Evolutionary conservation across 176 grass and related monocot genomes (phyloP).

Genomic region (Phoenix dactylifera): DNA sequence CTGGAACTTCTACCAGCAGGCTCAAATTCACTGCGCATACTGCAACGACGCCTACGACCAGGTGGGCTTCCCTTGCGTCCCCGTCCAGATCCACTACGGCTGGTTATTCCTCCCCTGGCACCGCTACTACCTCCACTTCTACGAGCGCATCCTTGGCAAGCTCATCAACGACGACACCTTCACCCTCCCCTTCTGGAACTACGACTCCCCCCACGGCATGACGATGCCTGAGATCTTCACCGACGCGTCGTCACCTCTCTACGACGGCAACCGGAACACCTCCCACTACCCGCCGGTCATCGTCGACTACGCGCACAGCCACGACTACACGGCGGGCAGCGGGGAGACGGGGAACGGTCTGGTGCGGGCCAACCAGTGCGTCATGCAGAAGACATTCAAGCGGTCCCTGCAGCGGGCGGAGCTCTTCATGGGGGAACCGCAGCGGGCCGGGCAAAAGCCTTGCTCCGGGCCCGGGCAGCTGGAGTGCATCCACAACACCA

Average conservation of each 20-base stretch:
- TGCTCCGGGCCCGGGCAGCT: background rate
- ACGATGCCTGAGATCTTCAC: too few relatives aligned
- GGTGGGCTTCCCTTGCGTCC: background rate
- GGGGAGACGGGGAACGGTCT: background rate
- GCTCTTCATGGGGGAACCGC: conserved; percentile 15
- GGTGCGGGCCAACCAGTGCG: background rate
- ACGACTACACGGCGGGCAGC: background rate
- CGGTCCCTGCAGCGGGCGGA: conserved; percentile 2
- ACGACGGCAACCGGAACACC: background rate
- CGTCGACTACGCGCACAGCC: conserved; percentile 16
- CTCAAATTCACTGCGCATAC: conserved; percentile 6
- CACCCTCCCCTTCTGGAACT: conserved; percentile 2
- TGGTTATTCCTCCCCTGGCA: conserved; percentile 13
- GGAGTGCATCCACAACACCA: conserved; percentile 9
- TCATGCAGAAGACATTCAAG: conserved; percentile 5
- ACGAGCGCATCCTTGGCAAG: conserved; percentile 14
- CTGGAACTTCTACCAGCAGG: conserved; percentile 9
- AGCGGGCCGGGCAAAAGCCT: background rate
- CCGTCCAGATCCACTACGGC: conserved; percentile 3
- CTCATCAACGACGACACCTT: conserved; percentile 14
- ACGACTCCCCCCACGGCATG: too few relatives aligned
- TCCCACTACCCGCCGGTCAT: conserved; percentile 1
- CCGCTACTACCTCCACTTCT: conserved; percentile 17
- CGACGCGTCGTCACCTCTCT: too few relatives aligned
- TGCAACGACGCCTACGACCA: conserved; percentile 7